Evolutionary conservation across 1,139 yeast genomes (phyloP).

Genomic region (Nakaseomyces delphensis): DNA sequence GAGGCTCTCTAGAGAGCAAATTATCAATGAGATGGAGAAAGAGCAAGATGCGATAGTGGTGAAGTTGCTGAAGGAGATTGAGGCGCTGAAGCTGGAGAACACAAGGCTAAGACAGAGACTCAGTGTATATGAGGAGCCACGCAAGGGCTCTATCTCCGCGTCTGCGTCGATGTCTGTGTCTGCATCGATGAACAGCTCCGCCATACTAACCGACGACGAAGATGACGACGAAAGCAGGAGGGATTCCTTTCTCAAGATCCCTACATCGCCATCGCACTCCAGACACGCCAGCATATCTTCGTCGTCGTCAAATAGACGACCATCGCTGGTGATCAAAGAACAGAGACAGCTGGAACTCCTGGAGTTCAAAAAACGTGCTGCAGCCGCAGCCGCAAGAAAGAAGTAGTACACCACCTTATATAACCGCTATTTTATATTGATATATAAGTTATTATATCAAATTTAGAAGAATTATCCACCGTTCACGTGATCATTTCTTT

Average conservation of each 20-base stretch:
- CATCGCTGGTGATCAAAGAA: constrained; percentile 3
- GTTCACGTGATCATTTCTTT: constrained; percentile 6
- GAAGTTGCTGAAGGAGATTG: constrained; percentile 49
- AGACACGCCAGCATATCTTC: constrained; percentile 4
- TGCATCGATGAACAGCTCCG: neutral
- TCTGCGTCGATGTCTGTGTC: no score
- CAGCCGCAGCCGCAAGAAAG: neutral
- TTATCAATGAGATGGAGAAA: constrained; percentile 54
- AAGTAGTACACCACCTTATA: neutral
- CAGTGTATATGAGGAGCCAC: neutral
- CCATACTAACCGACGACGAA: constrained; percentile 3
- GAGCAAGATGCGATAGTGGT: constrained; percentile 60
- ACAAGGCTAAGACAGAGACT: constrained; percentile 12
- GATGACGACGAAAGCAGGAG: constrained; percentile 1
- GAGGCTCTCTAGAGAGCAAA: constrained; percentile 34
- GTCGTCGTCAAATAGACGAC: constrained; percentile 4
- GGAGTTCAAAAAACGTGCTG: constrained; percentile 3
- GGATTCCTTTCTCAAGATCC: constrained; percentile 1
- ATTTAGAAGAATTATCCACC: no score
- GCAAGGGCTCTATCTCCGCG: no score
- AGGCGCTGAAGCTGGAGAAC: constrained; percentile 44
- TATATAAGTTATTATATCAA: no score
- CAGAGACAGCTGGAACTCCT: constrained; percentile 4
- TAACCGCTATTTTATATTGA: no score
- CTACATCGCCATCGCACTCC: constrained; percentile 3